These are phyloP conservation scores for Lactifluus hygrophoroides DNA, from an alignment of 768 basidiomycete genomes.

Conservation along the genomic window DNA sequence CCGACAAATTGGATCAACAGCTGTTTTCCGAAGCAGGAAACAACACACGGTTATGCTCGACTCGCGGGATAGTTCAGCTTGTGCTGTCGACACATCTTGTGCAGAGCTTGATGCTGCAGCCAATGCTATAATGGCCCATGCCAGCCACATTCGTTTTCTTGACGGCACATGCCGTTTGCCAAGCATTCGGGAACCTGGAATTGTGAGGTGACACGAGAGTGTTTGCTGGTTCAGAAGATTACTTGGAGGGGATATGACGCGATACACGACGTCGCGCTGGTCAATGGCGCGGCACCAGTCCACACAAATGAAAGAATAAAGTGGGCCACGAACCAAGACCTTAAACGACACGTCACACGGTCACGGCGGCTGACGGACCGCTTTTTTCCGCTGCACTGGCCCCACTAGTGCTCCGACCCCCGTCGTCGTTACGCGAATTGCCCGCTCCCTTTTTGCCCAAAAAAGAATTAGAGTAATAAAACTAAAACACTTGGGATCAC, in stretches of 20 bases:
- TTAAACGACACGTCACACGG: constrained; percentile 4
- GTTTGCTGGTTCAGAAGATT: neutral
- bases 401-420: no score
- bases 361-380: neutral
- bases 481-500: no score
- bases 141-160: constrained; percentile 26
- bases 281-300: neutral
- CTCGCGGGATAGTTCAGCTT: constrained; percentile 1
- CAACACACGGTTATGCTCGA: constrained; percentile 2
- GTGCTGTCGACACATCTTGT: constrained; percentile 11
- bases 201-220: neutral
- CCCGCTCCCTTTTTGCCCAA: neutral
- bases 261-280: neutral
- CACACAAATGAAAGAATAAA: no score
- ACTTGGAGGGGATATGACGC: neutral
- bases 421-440: neutral
- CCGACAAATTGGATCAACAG: neutral
- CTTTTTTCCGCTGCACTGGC: constrained; percentile 17
- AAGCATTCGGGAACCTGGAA: constrained; percentile 2
- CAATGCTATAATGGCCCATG: constrained; percentile 26
- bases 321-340: neutral
- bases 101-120: constrained; percentile 22
- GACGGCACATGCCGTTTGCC: constrained; percentile 5
- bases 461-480: no score
- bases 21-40: neutral